Evolutionary conservation across 2,329 filamentous ascomycete species (phyloP).

Genomic region (Helotiales sp.): DNA sequence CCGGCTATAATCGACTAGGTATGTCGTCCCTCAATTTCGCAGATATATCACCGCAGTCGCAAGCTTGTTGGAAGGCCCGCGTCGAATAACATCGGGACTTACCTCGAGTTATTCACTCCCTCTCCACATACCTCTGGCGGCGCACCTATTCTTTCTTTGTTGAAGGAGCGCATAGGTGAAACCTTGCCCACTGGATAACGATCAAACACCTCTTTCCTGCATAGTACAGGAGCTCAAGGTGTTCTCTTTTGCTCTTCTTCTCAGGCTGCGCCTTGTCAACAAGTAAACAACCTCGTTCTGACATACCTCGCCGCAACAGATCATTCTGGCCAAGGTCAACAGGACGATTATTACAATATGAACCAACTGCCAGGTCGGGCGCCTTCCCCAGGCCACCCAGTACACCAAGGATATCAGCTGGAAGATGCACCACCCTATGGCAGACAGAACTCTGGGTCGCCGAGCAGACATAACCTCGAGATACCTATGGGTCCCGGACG

Average conservation of each 20-base stretch:
- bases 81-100: slow-evolving; percentile 4
- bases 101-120: not conserved
- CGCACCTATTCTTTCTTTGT: slow-evolving; percentile 2
- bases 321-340: slow-evolving; percentile 38
- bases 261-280: slow-evolving; percentile 17
- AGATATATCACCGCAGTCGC: slow-evolving; percentile 10
- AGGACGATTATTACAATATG: slow-evolving; percentile 66
- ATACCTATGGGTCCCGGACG: slow-evolving; percentile 65
- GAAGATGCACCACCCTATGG: slow-evolving; percentile 54
- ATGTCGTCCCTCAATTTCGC: slow-evolving; percentile 42
- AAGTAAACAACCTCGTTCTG: slow-evolving; percentile 20
- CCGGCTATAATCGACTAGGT: slow-evolving; percentile 72
- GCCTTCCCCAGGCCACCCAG: slow-evolving; percentile 74
- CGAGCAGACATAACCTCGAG: slow-evolving; percentile 55
- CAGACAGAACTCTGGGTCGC: slow-evolving; percentile 23
- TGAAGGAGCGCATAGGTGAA: slow-evolving; percentile 18
- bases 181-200: slow-evolving; percentile 2
- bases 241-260: slow-evolving; percentile 9
- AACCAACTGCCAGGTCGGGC: slow-evolving; percentile 57
- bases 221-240: slow-evolving; percentile 24
- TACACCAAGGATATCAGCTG: slow-evolving; percentile 76
- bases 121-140: not conserved
- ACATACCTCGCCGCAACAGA: slow-evolving; percentile 24
- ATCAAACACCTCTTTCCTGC: slow-evolving; percentile 22
- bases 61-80: slow-evolving; percentile 4